Evolutionary conservation across 352 stramenopile genomes (phyloP), one percentile per base, ranked within the genome.

Genomic region (Globisporangium echinulatum): DNA sequence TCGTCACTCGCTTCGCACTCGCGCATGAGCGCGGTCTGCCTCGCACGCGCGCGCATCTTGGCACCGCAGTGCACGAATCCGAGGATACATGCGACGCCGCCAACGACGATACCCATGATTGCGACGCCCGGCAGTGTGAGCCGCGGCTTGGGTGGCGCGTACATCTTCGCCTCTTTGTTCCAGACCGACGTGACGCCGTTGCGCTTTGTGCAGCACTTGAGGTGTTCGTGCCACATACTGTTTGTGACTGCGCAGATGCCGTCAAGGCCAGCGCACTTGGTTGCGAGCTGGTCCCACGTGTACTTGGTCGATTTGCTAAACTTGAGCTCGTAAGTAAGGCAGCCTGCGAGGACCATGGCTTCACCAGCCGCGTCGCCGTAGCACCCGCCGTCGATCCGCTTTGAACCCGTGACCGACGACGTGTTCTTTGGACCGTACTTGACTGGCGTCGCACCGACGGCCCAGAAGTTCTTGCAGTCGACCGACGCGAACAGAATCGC

Each of bases 1-100:
- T 94, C 84, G 64, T 94, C 84, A n/a, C 78, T 90, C 13, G 82
- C 78, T 54, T 94, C 84, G 67, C 92, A 82, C 48, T 94, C 84
- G 56, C 84, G 84, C 79, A 94, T 88, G 40, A 94, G 56, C 13
- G 84, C 84, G 14, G 84, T 94, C 69, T 92, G 84, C 43, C 74
- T 74, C 49, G 84, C 84, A 47, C 84, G 80, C 59, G 88, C 77
- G 44, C 81, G 84, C 37, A 86, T 77, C 77, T 90, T 92, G 56
- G 77, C 77, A 50, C 84, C 80, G 58, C 77, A 90, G 67, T 94
- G 84, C 58, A 94, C 77, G 43, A 89, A 61, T 10, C 70, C 79
- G 69, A 94, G 79, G 43, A 94, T 65, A 47, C 92, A 66, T 13
- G 62, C 73, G 37, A 94, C 84, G 52, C 82, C 82, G 38, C 75